Evolutionary conservation across 2,329 filamentous ascomycete genomes (phyloP).

Genomic region (Ustulina deusta): DNA sequence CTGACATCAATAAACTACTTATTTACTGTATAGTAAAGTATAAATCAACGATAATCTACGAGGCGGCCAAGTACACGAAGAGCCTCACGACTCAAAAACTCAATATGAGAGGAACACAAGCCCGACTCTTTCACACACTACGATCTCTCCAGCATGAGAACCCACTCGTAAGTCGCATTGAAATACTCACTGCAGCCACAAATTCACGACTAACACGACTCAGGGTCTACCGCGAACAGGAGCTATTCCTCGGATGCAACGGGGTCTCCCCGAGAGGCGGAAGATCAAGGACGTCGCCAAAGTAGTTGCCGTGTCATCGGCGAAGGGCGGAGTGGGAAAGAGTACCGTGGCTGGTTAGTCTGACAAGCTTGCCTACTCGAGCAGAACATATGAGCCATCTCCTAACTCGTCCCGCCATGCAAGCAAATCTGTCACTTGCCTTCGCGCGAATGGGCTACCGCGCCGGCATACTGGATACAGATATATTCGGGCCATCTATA

Average conservation of each 20-base stretch:
- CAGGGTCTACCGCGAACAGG: slow-evolving; percentile 88
- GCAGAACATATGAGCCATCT: not conserved
- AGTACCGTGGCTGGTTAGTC: slow-evolving; percentile 84
- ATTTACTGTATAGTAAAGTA: not conserved
- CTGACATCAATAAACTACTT: not conserved
- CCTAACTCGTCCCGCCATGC: not conserved
- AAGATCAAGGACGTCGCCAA: slow-evolving; percentile 87
- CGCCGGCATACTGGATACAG: slow-evolving; percentile 90
- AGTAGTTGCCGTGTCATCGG: slow-evolving; percentile 95
- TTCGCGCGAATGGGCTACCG: slow-evolving; percentile 85
- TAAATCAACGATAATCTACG: not conserved
- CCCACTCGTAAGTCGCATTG: slow-evolving; percentile 72
- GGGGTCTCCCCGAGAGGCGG: slow-evolving; percentile 83
- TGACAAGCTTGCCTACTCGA: not conserved
- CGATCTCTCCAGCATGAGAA: slow-evolving; percentile 80
- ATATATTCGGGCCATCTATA: slow-evolving; percentile 96
- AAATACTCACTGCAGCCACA: not conserved
- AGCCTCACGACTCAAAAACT: not conserved
- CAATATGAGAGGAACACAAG: slow-evolving; percentile 55
- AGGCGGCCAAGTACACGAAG: not conserved
- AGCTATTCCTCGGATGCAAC: slow-evolving; percentile 78
- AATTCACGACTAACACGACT: slow-evolving; percentile 4
- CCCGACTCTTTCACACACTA: slow-evolving; percentile 65
- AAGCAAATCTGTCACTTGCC: slow-evolving; percentile 84
- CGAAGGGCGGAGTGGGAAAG: slow-evolving; percentile 98